Base-by-base conservation (phyloP, 768 basidiomycete genomes). In the Macrolepiota fuliginosa region DNA sequence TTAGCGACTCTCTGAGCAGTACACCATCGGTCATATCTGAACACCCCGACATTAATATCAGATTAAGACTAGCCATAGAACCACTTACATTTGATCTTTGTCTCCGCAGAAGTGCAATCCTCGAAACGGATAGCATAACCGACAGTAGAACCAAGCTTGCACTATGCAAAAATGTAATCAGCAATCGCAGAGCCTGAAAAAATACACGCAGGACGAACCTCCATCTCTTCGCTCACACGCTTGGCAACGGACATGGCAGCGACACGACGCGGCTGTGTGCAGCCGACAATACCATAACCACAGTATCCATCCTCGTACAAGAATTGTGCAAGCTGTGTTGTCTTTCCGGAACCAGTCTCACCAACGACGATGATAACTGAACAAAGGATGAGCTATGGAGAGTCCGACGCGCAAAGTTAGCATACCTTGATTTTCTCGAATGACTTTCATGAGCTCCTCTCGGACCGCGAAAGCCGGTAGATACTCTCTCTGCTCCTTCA, bases 231-330 rank as follows among this genome's bases (percentile, higher is more conserved):
- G 69, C 94, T 95, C 61, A 99, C 97, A 74, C 97, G 95, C 78
- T 99, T 98, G n/a, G 97, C 97, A 6, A 98, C 97, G 10, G 93
- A 96, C 97, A 99, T 98, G 15, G 97, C 97, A 49, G 97, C 97
- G 29, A 99, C 97, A 77, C 97, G 95, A 67, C 97, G 86, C 53
- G 97, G 97, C 71, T 99, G 97, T 0, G 97, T 99, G 70, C 97
- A 99, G 11, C 96, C 96, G 54, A 99, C 87, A 46, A 98, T 81
- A 17, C 96, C 96, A 75, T 88, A 83, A 3, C 83, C 72, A 66
- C 95, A 92, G 73, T 96, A 99, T 0, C 97, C 97, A 64, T 99
- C 97, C 72, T 99, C 97, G 70, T 98, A 93, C 63, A 99, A 73
- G 76, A 94, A 99, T 70, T 99, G 97, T 0, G 92, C 80, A 5